Base-by-base conservation (phyloP, 2,329 filamentous ascomycete genomes). In the Huntiella moniliformis region DNA sequence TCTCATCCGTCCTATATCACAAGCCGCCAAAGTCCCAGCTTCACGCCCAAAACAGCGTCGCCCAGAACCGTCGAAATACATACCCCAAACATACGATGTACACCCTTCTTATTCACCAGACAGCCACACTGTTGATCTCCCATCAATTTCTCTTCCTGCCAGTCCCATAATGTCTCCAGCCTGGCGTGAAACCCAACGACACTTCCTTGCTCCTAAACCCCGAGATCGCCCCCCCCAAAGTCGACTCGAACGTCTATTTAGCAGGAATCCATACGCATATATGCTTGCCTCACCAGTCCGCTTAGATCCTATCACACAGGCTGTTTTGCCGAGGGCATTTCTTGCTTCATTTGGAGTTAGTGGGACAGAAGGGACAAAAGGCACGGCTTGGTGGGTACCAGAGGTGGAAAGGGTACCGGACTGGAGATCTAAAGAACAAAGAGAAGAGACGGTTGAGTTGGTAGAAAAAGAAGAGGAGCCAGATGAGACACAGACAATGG, bases 251-350 rank as follows among this genome's bases (percentile, higher is more conserved):
- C 65, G 63, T 47, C 68, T 72, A 49, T 61, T 85, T 1, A 63
- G 62, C 28, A 65, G 66, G 34, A 86, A 82, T 52, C 66, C 77
- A 2, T 84, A 73, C 53, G 80, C 79, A 3, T 67, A 67, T 38
- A 71, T 75, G 5, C 67, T 86, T 16, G 71, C 71, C 28, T 70
- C 71, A 0, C 73, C 75, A 0, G 47, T 78, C 16, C 74, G 81
- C 45, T 53, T 57, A 47, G 82, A 78, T 54, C 54, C 58, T 16
- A 55, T 69, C 31, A 74, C 75, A 1, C 50, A 54, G 0, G 55
- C 57, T 0, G 54, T 55, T 1, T 58, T 83, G 5, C 81, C 81
- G 1, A 59, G 58, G 11, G 74, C 69, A 54, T 79, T 84, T 55
- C 61, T 83, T 4, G 71, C 80, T 46, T 64, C 71, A 31, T 76